Percentiles rank a stretch among this genome's conserved stretches.
phyloP scores from a whole-genome alignment of 805 yeast species.

The Candida germanica region DNA sequence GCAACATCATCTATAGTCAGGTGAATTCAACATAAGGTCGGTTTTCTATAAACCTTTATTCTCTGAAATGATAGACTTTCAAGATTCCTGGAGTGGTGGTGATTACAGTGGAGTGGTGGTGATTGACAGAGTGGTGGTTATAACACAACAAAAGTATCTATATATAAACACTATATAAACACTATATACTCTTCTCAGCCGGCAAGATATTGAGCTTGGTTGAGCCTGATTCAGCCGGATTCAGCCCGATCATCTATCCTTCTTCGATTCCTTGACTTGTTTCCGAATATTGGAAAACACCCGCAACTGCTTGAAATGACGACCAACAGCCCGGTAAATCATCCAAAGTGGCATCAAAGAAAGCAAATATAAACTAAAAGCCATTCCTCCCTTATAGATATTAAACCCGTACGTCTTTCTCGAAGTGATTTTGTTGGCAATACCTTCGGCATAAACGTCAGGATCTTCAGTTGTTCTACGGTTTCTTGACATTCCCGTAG shows the following conservation, averaged over 20 bases:
- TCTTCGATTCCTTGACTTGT: slow-evolving; percentile 1
- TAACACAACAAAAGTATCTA: too few relatives aligned
- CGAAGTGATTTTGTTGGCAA: slow-evolving; percentile 18
- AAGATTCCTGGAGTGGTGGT: too few relatives aligned
- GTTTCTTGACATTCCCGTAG: slow-evolving; percentile 22
- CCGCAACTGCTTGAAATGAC: slow-evolving; percentile 23
- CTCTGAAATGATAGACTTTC: too few relatives aligned
- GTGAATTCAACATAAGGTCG: too few relatives aligned
- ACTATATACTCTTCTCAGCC: too few relatives aligned
- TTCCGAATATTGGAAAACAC: slow-evolving; percentile 20
- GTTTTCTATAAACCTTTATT: too few relatives aligned
- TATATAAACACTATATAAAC: too few relatives aligned
- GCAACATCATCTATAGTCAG: too few relatives aligned
- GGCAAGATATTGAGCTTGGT: too few relatives aligned
- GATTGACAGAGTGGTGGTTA: too few relatives aligned
- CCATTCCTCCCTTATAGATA: slow-evolving; percentile 24
- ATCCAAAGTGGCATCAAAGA: slow-evolving; percentile 25
- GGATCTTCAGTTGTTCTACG: slow-evolving; percentile 17
- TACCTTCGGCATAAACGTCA: slow-evolving; percentile 23
- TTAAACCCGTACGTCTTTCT: slow-evolving; percentile 24
- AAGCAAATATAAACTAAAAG: slow-evolving; percentile 17
- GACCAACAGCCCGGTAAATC: slow-evolving; percentile 17
- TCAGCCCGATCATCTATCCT: background rate
- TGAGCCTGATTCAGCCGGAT: too few relatives aligned
- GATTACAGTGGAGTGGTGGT: too few relatives aligned